Base-by-base conservation (phyloP, 768 basidiomycete species). In the Neoboletus magnificus region DNA sequence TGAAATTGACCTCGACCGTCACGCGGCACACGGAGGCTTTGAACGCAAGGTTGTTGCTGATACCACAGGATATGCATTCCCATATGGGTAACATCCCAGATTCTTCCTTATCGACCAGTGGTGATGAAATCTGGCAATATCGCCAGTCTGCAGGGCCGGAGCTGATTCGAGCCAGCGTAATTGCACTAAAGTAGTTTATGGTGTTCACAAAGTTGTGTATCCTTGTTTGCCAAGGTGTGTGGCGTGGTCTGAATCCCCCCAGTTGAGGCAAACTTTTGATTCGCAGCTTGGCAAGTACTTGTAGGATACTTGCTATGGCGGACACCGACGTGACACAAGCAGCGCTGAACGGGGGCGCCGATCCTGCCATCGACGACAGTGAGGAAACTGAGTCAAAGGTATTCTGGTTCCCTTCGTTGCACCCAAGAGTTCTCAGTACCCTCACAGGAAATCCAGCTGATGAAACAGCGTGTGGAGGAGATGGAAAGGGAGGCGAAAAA, bases 401-500 rank as follows among this genome's bases (percentile, higher is more conserved):
- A 61, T 61, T 45, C 32, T 25, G 48, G 45, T 44, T 39, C 32
- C 20, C 55, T 42, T 48, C 48, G 43, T 56, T 50, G 36, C 59
- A 42, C 39, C 9, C 50, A 30, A 56, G 52, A 54, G 30, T 55
- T 59, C 52, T 58, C 60, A 58, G 47, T 50, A 53, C 43, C 50
- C 54, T 57, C 65, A n/a, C 66, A 91, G 87, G 92, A 94, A 79
- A 89, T 94, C 53, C 76, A 84, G 67, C 81, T 90, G 63, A 94
- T 94, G 92, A 93, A 93, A 73, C 88, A 91, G 62, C 79, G 92
- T 54, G 92, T 94, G 8, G 90, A 87, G 64, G 93, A 95, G 74
- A 95, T 95, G 92, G 92, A 95, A 71, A 77, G 83, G 50, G 93
- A 94, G 71, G 93, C 93, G 2, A 86, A 83, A 73, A 93, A 93